phyloP scores from a whole-genome alignment of 169 alveolate genomes.

The Plasmodium knowlesi region DNA sequence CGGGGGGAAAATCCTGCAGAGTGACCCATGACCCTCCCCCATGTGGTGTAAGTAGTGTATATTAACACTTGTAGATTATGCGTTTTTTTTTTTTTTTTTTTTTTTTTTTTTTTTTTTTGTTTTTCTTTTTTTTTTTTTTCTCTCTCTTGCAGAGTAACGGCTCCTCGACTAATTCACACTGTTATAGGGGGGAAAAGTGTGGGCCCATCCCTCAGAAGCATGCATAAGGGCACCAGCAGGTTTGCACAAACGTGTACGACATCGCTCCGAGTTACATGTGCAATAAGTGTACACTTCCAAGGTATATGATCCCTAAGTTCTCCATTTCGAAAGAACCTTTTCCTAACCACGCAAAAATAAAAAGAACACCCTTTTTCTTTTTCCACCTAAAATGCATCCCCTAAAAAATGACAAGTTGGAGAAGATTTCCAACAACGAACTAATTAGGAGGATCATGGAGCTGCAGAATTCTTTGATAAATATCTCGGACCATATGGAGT shows the following conservation, averaged over 20 bases:
- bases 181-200: background rate
- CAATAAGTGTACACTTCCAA: background rate
- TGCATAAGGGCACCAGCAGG: background rate
- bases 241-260: background rate
- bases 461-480: slow-evolving; percentile 11
- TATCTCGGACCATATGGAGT: slow-evolving; percentile 56
- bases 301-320: background rate
- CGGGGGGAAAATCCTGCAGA: background rate
- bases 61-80: background rate
- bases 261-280: background rate
- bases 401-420: slow-evolving; percentile 42
- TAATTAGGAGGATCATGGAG: slow-evolving; percentile 45
- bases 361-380: background rate
- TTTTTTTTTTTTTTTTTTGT: no score
- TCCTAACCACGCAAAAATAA: background rate
- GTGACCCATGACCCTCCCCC: background rate
- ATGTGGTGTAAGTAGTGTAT: background rate
- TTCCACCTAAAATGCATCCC: slow-evolving; percentile 16
- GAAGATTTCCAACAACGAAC: slow-evolving; percentile 38
- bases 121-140: no score
- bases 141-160: background rate
- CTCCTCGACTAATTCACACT: background rate
- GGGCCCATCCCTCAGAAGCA: background rate
- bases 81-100: no score
- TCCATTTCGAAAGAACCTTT: background rate